Conservation (phyloP, 345 rosid species). For the Euclidium syriacum region DNA sequence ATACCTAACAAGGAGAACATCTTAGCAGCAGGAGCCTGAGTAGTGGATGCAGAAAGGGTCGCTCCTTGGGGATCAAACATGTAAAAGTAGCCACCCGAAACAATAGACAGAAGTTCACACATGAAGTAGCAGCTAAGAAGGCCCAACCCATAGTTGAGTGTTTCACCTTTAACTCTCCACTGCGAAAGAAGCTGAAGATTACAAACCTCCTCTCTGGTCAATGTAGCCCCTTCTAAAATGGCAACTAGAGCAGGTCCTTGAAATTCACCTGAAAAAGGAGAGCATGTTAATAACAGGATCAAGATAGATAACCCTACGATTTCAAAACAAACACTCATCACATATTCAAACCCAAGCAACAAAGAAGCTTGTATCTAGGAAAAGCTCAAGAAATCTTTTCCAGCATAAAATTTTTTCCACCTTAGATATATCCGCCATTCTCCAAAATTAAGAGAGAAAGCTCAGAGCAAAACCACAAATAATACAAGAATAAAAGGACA, state of each 20-base stretch:
- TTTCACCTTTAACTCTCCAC: constrained; percentile 80
- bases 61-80: constrained; percentile 90
- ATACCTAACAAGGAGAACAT: constrained; percentile 82
- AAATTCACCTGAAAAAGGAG: constrained; percentile 60
- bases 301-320: constrained; percentile 3
- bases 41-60: constrained; percentile 61
- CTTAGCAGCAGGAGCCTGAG: constrained; percentile 69
- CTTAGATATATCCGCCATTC: not conserved
- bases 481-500: not conserved
- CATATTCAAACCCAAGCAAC: constrained; percentile 3
- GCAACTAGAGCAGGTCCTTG: constrained; percentile 94
- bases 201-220: constrained; percentile 86
- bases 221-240: constrained; percentile 76
- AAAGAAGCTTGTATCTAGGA: not conserved
- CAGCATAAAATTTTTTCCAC: not conserved
- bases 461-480: not conserved
- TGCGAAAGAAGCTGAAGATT: constrained; percentile 92
- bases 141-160: constrained; percentile 88
- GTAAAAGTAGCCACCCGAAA: constrained; percentile 83
- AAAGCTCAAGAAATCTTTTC: constrained; percentile 9
- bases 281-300: not conserved
- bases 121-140: constrained; percentile 74
- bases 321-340: not conserved
- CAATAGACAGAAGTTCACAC: constrained; percentile 73
- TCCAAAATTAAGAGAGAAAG: constrained; percentile 10